A percentile compares a stretch with the other conserved stretches of the same genome.
phyloP scores from a whole-genome alignment of 2,329 filamentous ascomycete species.

The Byssoonygena ceratinophila region DNA sequence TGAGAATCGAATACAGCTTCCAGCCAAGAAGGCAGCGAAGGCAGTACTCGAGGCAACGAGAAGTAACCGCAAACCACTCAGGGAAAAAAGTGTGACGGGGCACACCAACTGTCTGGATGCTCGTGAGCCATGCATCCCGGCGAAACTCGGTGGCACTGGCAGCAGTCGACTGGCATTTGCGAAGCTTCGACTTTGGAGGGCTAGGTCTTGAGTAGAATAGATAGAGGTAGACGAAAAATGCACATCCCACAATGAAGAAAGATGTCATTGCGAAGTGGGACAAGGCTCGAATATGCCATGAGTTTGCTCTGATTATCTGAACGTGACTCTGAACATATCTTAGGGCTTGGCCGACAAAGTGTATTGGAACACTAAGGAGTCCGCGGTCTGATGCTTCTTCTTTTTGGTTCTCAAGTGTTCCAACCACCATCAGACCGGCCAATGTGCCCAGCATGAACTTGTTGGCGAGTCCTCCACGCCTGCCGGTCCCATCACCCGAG shows the following conservation, averaged over 20 bases:
- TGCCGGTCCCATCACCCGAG: constrained; percentile 31
- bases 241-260: constrained; percentile 43
- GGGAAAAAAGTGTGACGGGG: constrained; percentile 77
- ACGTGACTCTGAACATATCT: constrained; percentile 21
- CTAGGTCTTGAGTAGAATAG: constrained; percentile 49
- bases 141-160: constrained; percentile 76
- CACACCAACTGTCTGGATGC: constrained; percentile 85
- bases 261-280: constrained; percentile 42
- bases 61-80: constrained; percentile 66
- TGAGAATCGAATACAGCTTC: constrained; percentile 65
- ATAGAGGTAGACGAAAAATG: constrained; percentile 48
- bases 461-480: constrained; percentile 45
- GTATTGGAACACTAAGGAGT: constrained; percentile 53
- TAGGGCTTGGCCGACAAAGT: constrained; percentile 40
- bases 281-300: constrained; percentile 31
- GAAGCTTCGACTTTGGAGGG: constrained; percentile 36
- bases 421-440: constrained; percentile 82
- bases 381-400: constrained; percentile 53
- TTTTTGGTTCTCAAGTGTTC: constrained; percentile 61
- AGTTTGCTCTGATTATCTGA: constrained; percentile 20
- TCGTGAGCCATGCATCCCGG: constrained; percentile 82
- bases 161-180: constrained; percentile 34
- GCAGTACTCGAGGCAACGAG: constrained; percentile 75
- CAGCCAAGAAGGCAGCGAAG: constrained; percentile 66
- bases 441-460: constrained; percentile 91